phyloP scores from a whole-genome alignment of 2,329 filamentous ascomycete species.

The Fusarium buxicola region DNA sequence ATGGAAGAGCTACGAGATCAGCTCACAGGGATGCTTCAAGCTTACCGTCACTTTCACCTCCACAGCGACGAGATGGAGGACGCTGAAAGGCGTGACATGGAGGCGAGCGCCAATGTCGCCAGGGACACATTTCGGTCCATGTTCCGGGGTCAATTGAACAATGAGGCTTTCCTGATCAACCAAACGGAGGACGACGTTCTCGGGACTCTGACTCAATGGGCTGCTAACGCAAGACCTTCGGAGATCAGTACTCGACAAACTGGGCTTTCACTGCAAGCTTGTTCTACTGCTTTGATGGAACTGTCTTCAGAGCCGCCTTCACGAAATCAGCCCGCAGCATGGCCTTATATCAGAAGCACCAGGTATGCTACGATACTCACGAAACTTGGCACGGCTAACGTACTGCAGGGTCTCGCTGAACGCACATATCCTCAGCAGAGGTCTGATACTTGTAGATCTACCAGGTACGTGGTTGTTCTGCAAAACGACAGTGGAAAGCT shows the following conservation, averaged over 20 bases:
- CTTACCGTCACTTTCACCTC: constrained; percentile 53
- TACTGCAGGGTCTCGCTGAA: constrained; percentile 55
- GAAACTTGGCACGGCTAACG: constrained; percentile 17
- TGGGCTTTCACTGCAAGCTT: constrained; percentile 40
- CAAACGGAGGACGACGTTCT: constrained; percentile 27
- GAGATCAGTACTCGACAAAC: constrained; percentile 4
- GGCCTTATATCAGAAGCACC: constrained; percentile 60
- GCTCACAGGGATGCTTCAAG: constrained; percentile 49
- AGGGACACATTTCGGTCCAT: constrained; percentile 53
- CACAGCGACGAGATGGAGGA: constrained; percentile 34
- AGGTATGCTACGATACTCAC: constrained; percentile 46
- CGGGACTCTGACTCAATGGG: constrained; percentile 41
- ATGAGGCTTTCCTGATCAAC: constrained; percentile 38
- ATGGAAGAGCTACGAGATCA: constrained; percentile 50
- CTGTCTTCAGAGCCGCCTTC: constrained; percentile 53
- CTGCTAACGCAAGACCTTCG: constrained; percentile 18
- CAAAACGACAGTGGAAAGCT: background rate
- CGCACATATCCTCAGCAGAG: constrained; percentile 60
- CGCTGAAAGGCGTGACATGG: constrained; percentile 41
- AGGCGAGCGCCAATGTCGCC: constrained; percentile 51
- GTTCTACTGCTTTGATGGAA: constrained; percentile 49
- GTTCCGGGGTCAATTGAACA: constrained; percentile 45
- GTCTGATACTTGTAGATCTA: constrained; percentile 61
- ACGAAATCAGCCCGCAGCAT: constrained; percentile 43
- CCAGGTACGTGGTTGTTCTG: constrained; percentile 51